Conservation (phyloP, 306 rosid genomes). For the Vachellia collinsii region DNA sequence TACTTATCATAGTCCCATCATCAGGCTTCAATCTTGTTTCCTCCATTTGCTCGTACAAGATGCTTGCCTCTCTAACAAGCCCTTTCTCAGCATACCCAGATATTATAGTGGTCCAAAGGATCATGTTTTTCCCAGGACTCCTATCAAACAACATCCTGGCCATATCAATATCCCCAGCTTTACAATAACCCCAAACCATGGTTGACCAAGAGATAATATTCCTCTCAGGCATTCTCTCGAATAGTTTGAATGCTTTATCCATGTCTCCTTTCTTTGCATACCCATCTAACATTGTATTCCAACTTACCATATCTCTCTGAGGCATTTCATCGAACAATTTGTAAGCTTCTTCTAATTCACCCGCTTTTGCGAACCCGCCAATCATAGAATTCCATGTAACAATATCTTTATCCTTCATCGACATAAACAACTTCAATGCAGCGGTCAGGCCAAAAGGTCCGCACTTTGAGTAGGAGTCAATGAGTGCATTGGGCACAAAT, state of each 20-base stretch:
- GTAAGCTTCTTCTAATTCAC: constrained; percentile 54
- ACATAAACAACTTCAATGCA: constrained; percentile 58
- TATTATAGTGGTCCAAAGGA: constrained; percentile 80
- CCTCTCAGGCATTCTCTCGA: constrained; percentile 73
- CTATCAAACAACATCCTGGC: constrained; percentile 70
- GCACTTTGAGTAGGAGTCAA: constrained; percentile 64
- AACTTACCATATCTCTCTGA: constrained; percentile 68
- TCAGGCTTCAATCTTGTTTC: constrained; percentile 61
- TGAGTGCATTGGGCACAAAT: constrained; percentile 70
- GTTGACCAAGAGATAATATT: constrained; percentile 83
- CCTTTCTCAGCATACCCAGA: constrained; percentile 88
- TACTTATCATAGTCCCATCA: constrained; percentile 59
- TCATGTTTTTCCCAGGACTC: constrained; percentile 69
- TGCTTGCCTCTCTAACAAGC: constrained; percentile 53
- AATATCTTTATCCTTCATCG: constrained; percentile 58
- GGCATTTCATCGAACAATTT: constrained; percentile 79
- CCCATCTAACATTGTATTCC: constrained; percentile 86
- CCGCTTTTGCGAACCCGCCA: constrained; percentile 58
- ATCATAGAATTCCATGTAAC: constrained; percentile 78
- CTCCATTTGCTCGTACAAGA: constrained; percentile 71
- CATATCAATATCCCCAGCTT: constrained; percentile 75
- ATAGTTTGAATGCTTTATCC: constrained; percentile 66
- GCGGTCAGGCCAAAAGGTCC: constrained; percentile 53
- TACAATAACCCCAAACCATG: constrained; percentile 69
- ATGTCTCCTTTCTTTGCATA: constrained; percentile 62